Evolutionary conservation across 805 yeast genomes (phyloP).

Genomic region (Wickerhamomyces bisporus): DNA sequence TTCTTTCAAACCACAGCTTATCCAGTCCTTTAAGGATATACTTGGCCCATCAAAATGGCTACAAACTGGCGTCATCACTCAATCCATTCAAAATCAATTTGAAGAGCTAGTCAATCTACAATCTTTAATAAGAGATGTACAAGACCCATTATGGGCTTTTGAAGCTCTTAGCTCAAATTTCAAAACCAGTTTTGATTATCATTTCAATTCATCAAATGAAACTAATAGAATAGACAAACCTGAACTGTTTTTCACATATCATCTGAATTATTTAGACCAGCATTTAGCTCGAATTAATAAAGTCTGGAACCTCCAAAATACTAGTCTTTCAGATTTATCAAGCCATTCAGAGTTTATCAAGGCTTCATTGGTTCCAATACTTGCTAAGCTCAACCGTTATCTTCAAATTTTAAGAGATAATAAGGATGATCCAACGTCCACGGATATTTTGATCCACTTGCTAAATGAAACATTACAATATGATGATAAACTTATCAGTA

Average conservation of each 20-base stretch:
- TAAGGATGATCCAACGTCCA: constrained; percentile 20
- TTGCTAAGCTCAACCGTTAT: constrained; percentile 34
- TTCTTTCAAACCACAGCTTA: constrained; percentile 9
- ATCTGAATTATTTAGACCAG: constrained; percentile 39
- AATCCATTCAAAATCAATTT: constrained; percentile 4
- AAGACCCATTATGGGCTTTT: constrained; percentile 45
- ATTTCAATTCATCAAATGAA: constrained; percentile 40
- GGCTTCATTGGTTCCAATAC: constrained; percentile 35
- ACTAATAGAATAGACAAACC: constrained; percentile 44
- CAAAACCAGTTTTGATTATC: constrained; percentile 46
- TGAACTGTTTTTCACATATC: constrained; percentile 47
- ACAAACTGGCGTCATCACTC: constrained; percentile 4
- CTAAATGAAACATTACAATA: constrained; percentile 36
- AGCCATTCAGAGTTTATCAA: constrained; percentile 36
- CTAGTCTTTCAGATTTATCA: constrained; percentile 23
- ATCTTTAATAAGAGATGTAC: constrained; percentile 6
- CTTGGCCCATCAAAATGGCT: constrained; percentile 13
- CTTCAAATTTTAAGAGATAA: constrained; percentile 18
- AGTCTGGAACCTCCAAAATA: constrained; percentile 32
- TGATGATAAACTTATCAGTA: constrained; percentile 31
- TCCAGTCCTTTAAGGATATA: constrained; percentile 4
- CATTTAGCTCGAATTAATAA: constrained; percentile 36
- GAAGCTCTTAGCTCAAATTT: constrained; percentile 41
- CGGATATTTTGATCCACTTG: constrained; percentile 25
- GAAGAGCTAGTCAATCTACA: constrained; percentile 13